Conservation (phyloP, 2,329 filamentous ascomycete species). For the Fusarium dlaminii region DNA sequence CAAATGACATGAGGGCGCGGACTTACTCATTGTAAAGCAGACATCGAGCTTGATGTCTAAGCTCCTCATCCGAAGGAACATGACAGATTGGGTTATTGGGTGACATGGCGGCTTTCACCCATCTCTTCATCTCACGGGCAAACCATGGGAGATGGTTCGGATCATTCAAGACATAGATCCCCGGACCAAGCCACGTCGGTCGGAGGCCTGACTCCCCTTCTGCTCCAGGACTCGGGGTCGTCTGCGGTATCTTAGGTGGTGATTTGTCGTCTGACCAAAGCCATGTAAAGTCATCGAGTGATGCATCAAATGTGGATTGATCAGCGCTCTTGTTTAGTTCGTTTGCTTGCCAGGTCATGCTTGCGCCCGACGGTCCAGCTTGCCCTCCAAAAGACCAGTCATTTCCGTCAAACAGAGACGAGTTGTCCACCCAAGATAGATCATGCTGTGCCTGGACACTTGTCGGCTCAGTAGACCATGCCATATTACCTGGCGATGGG, state of each 20-base stretch:
- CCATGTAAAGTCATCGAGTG: background rate
- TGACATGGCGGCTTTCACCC: conserved; percentile 45
- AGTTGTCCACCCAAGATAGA: background rate
- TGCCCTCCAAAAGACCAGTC: background rate
- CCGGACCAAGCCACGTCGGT: conserved; percentile 25
- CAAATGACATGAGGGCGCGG: fast-evolving
- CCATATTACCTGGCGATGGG: background rate
- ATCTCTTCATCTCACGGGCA: conserved; percentile 40
- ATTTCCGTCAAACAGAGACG: background rate
- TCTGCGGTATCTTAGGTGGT: background rate
- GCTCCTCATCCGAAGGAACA: conserved; percentile 49
- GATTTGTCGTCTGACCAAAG: background rate
- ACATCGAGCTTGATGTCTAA: conserved; percentile 47
- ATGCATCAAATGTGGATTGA: background rate
- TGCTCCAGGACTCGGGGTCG: background rate
- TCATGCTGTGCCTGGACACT: background rate
- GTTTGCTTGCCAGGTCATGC: background rate
- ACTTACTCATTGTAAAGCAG: conserved; percentile 48
- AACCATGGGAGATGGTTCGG: conserved; percentile 41
- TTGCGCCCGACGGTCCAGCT: background rate
- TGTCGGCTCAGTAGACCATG: background rate
- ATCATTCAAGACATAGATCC: conserved; percentile 39
- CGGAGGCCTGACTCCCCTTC: conserved; percentile 6
- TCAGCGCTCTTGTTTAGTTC: background rate
- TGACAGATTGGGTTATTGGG: conserved; percentile 46